A percentile compares a stretch with the other conserved stretches of the same genome.
These are phyloP conservation scores for Penicillium brasilianum DNA, from an alignment of 2,329 filamentous ascomycete species.

Conservation along the genomic window DNA sequence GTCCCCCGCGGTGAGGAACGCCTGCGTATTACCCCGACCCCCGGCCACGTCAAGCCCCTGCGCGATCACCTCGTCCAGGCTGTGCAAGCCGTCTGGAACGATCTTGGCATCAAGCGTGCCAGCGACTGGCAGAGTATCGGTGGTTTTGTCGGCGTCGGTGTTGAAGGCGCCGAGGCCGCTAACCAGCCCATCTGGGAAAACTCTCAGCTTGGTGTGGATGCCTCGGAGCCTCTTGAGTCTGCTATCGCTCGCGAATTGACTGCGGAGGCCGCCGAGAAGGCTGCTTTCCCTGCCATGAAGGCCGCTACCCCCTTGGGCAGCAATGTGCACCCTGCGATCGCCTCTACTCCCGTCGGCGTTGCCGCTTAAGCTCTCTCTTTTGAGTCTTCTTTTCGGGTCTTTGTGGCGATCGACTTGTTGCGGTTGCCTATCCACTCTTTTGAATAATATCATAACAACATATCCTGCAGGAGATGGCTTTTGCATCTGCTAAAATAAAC, in stretches of 20 bases:
- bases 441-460: conserved; percentile 4
- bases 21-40: conserved; percentile 92
- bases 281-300: conserved; percentile 28
- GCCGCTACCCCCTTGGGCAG: conserved; percentile 29
- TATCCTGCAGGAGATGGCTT: neutral
- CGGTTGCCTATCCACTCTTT: conserved; percentile 27
- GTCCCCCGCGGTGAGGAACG: conserved; percentile 98
- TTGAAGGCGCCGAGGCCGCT: conserved; percentile 63
- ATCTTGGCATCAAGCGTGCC: conserved; percentile 89
- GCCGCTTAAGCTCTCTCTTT: conserved; percentile 30
- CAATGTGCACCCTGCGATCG: conserved; percentile 28
- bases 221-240: conserved; percentile 65
- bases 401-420: conserved; percentile 12
- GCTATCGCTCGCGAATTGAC: conserved; percentile 54
- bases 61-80: conserved; percentile 84
- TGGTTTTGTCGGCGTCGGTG: conserved; percentile 93
- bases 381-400: conserved; percentile 7
- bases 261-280: conserved; percentile 21
- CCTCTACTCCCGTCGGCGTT: conserved; percentile 35
- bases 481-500: conserved; percentile 5
- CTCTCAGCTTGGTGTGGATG: conserved; percentile 74
- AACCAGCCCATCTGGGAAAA: conserved; percentile 88
- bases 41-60: conserved; percentile 83
- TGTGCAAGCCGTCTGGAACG: conserved; percentile 84
- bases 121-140: conserved; percentile 89